Base-by-base conservation (phyloP, 495 filamentous ascomycete genomes). In the Umbilicaria muhlenbergii region DNA sequence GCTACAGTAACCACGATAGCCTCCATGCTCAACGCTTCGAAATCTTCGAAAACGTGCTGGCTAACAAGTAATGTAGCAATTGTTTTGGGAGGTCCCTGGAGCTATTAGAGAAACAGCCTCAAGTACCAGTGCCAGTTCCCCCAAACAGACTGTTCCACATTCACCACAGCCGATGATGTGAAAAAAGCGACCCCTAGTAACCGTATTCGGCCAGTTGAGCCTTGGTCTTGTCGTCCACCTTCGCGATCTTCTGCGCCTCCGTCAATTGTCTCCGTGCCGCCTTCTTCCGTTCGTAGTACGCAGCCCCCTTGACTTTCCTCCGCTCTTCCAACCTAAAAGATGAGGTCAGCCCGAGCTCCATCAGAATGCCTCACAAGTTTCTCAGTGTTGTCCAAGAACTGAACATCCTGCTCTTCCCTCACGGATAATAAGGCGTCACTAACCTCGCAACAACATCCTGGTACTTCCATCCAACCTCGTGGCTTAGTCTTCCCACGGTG, bases 281-380 rank as follows among this genome's bases (percentile, higher is more conserved):
- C 87, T 93, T 93, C 91, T 95, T 98, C 76, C 86, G 85, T 72
- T 86, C 85, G 77, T 98, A 98, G 81, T 95, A 98, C 62, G 91
- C 91, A 58, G 82, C 78, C 60, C 87, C 84, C 80, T 96, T 96
- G 66, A 89, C 87, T 75, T 98, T 98, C 70, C 91, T 80, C 68
- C 88, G 78, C 78, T 98, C 91, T 79, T 98, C 91, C 57, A 98
- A 79, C 69, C 91, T 98, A 6, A 1, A 28, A 28, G 3, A 1
- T 10, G 6, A 28, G 24, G 24, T 28, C 8, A 28, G 6, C 24
- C 24, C 5, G 24, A 6, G 24, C 8, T 28, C 24, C 17, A 24
- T 36, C 14, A 16, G 19, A 37, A 35, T 18, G 18, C 28, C 12
- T 6, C n/a, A 46, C 34, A 11, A 32, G 39, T 7, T 12, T 37